Evolutionary conservation across 2,329 filamentous ascomycete species (phyloP).

Genomic region (Myriosclerotinia duriaeana): DNA sequence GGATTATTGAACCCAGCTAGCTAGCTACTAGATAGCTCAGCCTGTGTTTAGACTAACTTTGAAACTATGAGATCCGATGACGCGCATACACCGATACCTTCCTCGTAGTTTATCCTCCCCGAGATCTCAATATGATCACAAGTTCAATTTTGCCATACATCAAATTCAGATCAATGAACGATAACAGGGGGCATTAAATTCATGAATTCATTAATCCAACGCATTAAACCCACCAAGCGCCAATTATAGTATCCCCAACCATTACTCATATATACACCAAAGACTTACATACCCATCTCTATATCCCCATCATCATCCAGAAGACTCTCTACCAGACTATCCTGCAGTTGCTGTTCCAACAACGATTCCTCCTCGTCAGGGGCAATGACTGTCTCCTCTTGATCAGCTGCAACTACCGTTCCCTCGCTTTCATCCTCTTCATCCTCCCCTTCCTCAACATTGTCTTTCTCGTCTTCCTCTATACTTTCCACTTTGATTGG

Average conservation of each 20-base stretch:
- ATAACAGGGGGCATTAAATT: background rate
- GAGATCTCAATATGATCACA: background rate
- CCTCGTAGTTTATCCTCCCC: no score
- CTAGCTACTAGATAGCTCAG: no score
- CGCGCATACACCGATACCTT: no score
- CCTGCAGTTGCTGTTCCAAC: slow-evolving; percentile 12
- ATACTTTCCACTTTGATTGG: slow-evolving; percentile 3
- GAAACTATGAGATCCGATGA: no score
- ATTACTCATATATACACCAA: slow-evolving; percentile 2
- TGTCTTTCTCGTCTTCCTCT: background rate
- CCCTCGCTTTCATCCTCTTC: slow-evolving; percentile 13
- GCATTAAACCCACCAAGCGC: slow-evolving; percentile 34
- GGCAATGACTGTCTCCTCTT: background rate
- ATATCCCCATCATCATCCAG: slow-evolving; percentile 24
- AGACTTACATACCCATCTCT: slow-evolving; percentile 21
- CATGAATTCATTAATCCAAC: slow-evolving; percentile 14
- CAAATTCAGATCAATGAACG: background rate
- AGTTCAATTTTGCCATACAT: background rate
- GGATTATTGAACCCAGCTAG: background rate
- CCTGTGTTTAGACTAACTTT: no score
- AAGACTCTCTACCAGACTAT: slow-evolving; percentile 20
- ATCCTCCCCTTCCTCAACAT: background rate
- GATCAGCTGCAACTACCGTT: slow-evolving; percentile 7
- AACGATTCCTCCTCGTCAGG: slow-evolving; percentile 9
- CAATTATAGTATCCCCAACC: background rate